Evolutionary conservation across 495 filamentous ascomycete species (phyloP), one percentile per base, ranked within the genome.

Genomic region (Hypoxylon lienhwacheense): DNA sequence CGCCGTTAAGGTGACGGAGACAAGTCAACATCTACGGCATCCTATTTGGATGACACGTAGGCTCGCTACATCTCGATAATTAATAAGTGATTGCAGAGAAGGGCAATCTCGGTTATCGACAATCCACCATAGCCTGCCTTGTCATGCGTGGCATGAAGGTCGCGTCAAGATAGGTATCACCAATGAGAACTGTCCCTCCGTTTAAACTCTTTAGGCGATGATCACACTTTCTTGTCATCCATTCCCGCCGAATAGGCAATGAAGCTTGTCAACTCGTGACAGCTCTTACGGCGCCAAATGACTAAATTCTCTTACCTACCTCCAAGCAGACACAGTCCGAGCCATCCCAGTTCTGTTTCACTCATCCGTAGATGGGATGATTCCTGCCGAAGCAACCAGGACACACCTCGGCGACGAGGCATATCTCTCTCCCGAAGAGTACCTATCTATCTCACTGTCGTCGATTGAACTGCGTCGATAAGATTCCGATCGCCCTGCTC

Each of bases 81-180:
- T 41, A 55, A 55, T 46, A 43, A 46, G 2, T 29, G 31, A 47
- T 28, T 42, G 37, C 52, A 61, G 52, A 48, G 24, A 19, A 47
- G 36, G 48, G 26, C 47, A 61, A 55, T 55, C 33, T 55, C 52
- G 51, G 52, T 31, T 61, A 55, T 55, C 51, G 47, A 52, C 21
- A 47, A 36, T 37, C 40, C 36, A 48, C 28, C 32, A 29, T 47
- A 40, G 39, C 29, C 45, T 45, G 40, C 46, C 50, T 51, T 40
- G 45, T 55, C 52, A 48, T 47, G 52, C 52, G 47, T 48, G 20
- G 47, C 52, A 44, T 51, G 39, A 35, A 31, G 14, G 26, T 35
- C 29, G 46, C 46, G 34, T 47, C 28, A 53, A 36, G 32, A 44
- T 37, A 36, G 33, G 26, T 51, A 43, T 52, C 52, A 44, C 51